These are phyloP conservation scores for Keqinozyma sinolaborantium DNA, from an alignment of 1,139 yeast species.

Conservation along the genomic window DNA sequence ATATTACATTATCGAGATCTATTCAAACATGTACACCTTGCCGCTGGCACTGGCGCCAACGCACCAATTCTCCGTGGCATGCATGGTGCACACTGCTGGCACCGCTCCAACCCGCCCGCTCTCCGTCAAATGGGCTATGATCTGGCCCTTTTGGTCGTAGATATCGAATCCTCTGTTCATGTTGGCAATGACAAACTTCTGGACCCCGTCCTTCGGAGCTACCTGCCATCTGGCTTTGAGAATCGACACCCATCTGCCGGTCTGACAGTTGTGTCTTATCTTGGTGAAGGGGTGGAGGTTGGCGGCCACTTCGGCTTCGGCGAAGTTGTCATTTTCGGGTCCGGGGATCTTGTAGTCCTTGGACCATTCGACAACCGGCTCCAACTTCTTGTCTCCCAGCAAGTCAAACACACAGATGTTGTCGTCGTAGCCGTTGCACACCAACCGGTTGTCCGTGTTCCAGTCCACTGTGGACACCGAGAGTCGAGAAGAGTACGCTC, in stretches of 20 bases:
- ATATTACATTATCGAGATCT: conserved; percentile 3
- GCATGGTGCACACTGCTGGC: conserved; percentile 84
- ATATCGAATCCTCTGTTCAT: conserved; percentile 88
- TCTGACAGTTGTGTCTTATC: conserved; percentile 85
- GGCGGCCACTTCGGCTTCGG: conserved; percentile 18
- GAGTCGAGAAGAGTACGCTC: conserved; percentile 66
- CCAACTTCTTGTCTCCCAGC: conserved; percentile 12
- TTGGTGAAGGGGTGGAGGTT: conserved; percentile 54
- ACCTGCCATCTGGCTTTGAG: conserved; percentile 82
- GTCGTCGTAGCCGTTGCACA: conserved; percentile 92
- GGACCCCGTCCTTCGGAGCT: conserved; percentile 64
- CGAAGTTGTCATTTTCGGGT: conserved; percentile 13
- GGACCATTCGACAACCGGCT: conserved; percentile 26
- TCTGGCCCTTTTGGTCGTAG: conserved; percentile 71
- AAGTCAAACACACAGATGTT: conserved; percentile 56
- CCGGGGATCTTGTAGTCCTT: conserved; percentile 16
- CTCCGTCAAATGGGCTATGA: conserved; percentile 68
- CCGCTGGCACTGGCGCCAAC: conserved; percentile 96
- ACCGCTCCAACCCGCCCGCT: conserved; percentile 67
- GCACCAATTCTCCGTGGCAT: conserved; percentile 84
- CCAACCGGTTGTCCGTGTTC: conserved; percentile 71
- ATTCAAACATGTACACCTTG: conserved; percentile 65
- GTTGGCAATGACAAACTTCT: conserved; percentile 86
- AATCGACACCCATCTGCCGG: conserved; percentile 95
- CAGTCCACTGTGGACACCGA: conserved; percentile 87